Base-by-base conservation (phyloP, 1,284 basidiomycete species). In the Amylostereum chailletii region DNA sequence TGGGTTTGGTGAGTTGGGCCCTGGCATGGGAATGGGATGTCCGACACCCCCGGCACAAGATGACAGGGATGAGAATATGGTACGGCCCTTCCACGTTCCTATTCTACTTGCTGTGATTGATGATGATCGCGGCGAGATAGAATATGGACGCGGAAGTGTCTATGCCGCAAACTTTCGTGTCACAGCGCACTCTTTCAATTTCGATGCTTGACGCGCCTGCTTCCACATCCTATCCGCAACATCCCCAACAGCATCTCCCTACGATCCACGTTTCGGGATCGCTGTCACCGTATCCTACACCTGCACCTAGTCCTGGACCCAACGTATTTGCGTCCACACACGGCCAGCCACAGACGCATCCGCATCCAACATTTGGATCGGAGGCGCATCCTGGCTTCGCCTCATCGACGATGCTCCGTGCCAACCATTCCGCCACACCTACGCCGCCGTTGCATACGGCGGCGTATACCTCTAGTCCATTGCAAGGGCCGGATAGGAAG, bases 21-120 rank as follows among this genome's bases (percentile, higher is more conserved):
- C 19, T 19, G 19, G 19, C 19, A 19, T 19, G 19, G 19, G 19
- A 19, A 19, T 19, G 19, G 19, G 19, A 19, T 19, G 19, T 19
- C 19, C 19, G 19, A 19, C 19, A 19, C 19, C 19, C 19, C 19
- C 19, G 19, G 19, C 19, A 19, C 19, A 19, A 10, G n/a, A 19
- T 9, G 42, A 34, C 34, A 29, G n/a, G 27, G 48, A 49, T 36
- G 42, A 29, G 34, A n/a, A n/a, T 27, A 49, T 49, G 48, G 48
- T 49, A 34, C 19, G 46, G 32, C 10, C 32, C 39, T n/a, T 37
- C 10, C 34, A 11, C 45, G 36, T 30, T 7, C 19, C 6, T 8
- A 27, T n/a, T 27, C 11, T 34, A 31, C 34, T 8, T 42, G 3
- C 10, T 26, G 42, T 31, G 19, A 19, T 19, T 19, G 19, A 19